A percentile compares a stretch with the other conserved stretches of the same genome.
Conservation (phyloP, 192 early-diverging fungal genomes). For the Rhizoclosmatium sp. region DNA sequence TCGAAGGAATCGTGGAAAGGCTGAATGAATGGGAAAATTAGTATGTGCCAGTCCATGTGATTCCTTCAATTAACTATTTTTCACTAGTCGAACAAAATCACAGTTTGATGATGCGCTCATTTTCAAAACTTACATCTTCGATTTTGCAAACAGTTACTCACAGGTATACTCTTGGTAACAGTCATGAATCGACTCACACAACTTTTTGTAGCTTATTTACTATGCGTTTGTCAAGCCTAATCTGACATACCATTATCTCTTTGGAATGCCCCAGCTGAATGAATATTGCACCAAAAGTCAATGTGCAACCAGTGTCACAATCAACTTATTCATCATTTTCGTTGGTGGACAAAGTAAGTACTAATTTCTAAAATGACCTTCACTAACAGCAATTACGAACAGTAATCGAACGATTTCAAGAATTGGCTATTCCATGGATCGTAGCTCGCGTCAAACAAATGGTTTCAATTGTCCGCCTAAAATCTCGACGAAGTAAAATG, state of each 20-base stretch:
- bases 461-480: not conserved
- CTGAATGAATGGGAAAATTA: conserved; percentile 65
- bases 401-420: conserved; percentile 42
- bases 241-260: conserved; percentile 18
- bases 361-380: not conserved
- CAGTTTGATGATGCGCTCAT: conserved; percentile 59
- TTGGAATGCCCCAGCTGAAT: conserved; percentile 25
- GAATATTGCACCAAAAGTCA: conserved; percentile 26
- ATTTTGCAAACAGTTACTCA: conserved; percentile 68
- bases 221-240: conserved; percentile 40
- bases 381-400: not conserved
- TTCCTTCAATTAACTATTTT: not conserved
- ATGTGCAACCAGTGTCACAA: conserved; percentile 37
- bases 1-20: conserved; percentile 40
- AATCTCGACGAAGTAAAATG: conserved; percentile 12
- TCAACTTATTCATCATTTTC: conserved; percentile 40
- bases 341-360: conserved; percentile 38
- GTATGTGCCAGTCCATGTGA: not conserved
- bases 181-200: not conserved
- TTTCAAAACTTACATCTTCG: conserved; percentile 63
- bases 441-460: conserved; percentile 15
- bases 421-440: conserved; percentile 34
- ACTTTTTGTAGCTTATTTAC: conserved; percentile 23
- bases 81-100: conserved; percentile 23
- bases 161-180: conserved; percentile 30